A percentile compares a stretch with the other conserved stretches of the same genome.
phyloP scores from a whole-genome alignment of 495 filamentous ascomycete species.

The Recurvomyces mirabilis region DNA sequence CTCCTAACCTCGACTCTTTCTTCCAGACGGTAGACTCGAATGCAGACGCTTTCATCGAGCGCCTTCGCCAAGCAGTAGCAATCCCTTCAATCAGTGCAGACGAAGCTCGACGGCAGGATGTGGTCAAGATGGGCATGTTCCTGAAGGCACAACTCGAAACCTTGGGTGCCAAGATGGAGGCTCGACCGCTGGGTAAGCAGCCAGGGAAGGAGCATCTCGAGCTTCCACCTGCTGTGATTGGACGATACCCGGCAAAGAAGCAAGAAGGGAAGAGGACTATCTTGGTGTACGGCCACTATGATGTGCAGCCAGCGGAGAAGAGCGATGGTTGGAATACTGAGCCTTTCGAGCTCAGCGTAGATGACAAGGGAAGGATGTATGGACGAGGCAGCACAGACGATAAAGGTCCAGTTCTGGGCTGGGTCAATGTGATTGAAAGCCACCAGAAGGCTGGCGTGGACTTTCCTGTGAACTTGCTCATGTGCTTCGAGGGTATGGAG shows the following conservation, averaged over 20 bases:
- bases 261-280: slow-evolving; percentile 89
- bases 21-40: slow-evolving; percentile 58
- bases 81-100: slow-evolving; percentile 94
- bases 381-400: slow-evolving; percentile 95
- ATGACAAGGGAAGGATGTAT: slow-evolving; percentile 85
- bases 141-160: slow-evolving; percentile 69
- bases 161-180: slow-evolving; percentile 77
- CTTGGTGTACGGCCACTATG: slow-evolving; percentile 96
- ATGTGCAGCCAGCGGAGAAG: slow-evolving; percentile 89
- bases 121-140: slow-evolving; percentile 88
- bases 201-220: slow-evolving; percentile 80
- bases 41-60: slow-evolving; percentile 76
- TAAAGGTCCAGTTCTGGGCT: slow-evolving; percentile 95
- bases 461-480: slow-evolving; percentile 92
- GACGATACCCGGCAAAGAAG: slow-evolving; percentile 62
- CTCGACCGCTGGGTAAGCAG: slow-evolving; percentile 76
- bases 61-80: slow-evolving; percentile 80
- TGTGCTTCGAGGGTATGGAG: slow-evolving; percentile 99
- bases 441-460: slow-evolving; percentile 90
- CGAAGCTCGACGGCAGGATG: slow-evolving; percentile 74
- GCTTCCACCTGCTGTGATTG: slow-evolving; percentile 83
- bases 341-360: slow-evolving; percentile 82
- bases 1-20: slow-evolving; percentile 30
- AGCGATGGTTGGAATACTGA: slow-evolving; percentile 95
- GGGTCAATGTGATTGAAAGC: slow-evolving; percentile 95